phyloP scores from a whole-genome alignment of 75 land plant genomes.

The Sequoiadendron giganteum region DNA sequence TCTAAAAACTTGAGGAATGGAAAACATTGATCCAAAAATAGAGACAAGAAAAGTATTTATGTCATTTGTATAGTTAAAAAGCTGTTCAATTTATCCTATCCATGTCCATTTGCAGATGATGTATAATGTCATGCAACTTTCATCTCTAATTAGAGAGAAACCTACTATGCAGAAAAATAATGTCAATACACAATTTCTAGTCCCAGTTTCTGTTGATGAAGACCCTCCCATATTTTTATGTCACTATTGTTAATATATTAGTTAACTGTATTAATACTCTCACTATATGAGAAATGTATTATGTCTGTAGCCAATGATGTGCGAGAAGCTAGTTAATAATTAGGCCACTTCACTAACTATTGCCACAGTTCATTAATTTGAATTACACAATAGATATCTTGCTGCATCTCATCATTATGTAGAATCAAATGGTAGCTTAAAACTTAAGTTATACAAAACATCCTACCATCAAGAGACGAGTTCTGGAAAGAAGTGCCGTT shows the following conservation, averaged over 20 bases:
- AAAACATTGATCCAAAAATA: neutral
- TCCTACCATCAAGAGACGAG: constrained; percentile 6
- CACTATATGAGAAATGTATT: neutral
- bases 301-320: neutral
- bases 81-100: neutral
- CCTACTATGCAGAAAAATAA: neutral
- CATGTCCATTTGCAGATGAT: neutral
- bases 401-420: neutral
- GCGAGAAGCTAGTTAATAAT: neutral
- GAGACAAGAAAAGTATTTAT: neutral
- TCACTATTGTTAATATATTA: neutral
- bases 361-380: neutral
- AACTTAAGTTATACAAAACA: neutral
- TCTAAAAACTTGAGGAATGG: neutral
- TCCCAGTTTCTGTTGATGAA: neutral
- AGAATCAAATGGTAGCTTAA: neutral
- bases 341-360: neutral
- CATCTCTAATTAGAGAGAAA: neutral
- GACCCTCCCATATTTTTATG: neutral
- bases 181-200: neutral
- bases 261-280: neutral
- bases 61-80: neutral
- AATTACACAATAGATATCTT: neutral
- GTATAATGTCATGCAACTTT: neutral
- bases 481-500: constrained; percentile 1